Conservation (phyloP, 2,329 filamentous ascomycete genomes). For the Immersiporthe knoxdaviesiana region DNA sequence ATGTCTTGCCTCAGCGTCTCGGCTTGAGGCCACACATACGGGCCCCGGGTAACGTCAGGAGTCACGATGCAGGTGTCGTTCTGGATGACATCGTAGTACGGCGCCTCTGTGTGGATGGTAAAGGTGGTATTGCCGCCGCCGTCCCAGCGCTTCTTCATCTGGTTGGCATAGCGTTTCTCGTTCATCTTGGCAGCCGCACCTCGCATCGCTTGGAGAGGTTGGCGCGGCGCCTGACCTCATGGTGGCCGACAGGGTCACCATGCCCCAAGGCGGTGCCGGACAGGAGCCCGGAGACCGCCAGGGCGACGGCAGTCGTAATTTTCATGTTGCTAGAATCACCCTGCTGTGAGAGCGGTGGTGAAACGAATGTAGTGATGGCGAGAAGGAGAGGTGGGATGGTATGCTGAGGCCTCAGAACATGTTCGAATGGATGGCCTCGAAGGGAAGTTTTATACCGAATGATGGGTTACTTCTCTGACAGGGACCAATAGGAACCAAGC, state of each 20-base stretch:
- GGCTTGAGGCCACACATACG: constrained; percentile 20
- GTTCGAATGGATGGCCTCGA: not conserved
- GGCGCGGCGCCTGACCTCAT: constrained; percentile 15
- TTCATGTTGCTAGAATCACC: constrained; percentile 12
- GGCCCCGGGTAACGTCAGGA: constrained; percentile 22
- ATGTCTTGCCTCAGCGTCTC: constrained; percentile 21
- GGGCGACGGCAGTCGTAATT: not conserved
- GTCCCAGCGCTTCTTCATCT: constrained; percentile 13
- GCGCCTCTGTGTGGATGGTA: constrained; percentile 22
- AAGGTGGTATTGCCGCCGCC: constrained; percentile 14
- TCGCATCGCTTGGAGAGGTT: constrained; percentile 24
- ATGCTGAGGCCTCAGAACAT: not conserved
- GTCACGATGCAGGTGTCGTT: constrained; percentile 23
- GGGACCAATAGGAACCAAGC: not conserved
- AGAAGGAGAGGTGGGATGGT: not conserved
- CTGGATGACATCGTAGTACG: constrained; percentile 25
- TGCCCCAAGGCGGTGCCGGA: constrained; percentile 10
- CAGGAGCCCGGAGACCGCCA: constrained; percentile 13
- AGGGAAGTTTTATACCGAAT: not conserved
- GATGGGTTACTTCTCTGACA: not conserved
- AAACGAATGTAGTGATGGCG: not conserved
- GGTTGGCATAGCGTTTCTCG: constrained; percentile 22
- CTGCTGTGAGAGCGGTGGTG: not conserved
- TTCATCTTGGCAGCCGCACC: constrained; percentile 14
- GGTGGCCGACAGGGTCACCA: constrained; percentile 7